Conservation (phyloP, 257 asterid species). For the Solanum boliviense region DNA sequence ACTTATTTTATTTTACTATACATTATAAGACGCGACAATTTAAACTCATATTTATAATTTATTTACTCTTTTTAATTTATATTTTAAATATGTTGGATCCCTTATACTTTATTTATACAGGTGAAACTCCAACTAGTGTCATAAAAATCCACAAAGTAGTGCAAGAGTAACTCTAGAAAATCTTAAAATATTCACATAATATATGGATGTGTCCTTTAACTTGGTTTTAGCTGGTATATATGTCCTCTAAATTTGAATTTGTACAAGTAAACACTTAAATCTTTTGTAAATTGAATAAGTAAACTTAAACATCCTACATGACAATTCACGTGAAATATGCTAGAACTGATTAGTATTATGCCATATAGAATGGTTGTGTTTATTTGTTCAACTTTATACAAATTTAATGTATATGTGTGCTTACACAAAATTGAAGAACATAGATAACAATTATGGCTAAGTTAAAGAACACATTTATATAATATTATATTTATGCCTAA, state of each 20-base stretch:
- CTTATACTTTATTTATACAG: too few relatives aligned
- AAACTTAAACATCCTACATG: accelerated
- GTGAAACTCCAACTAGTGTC: neutral
- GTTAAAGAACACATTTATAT: too few relatives aligned
- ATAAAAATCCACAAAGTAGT: neutral
- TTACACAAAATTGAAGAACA: neutral
- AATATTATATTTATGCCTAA: neutral
- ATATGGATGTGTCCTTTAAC: accelerated
- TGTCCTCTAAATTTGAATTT: neutral
- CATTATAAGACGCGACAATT: too few relatives aligned
- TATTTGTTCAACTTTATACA: neutral
- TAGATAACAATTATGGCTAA: accelerated
- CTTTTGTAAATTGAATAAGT: too few relatives aligned
- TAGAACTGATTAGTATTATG: neutral
- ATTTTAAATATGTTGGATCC: neutral
- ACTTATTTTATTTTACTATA: too few relatives aligned
- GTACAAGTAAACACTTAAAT: too few relatives aligned
- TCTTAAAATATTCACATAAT: too few relatives aligned
- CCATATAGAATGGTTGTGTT: accelerated
- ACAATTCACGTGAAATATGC: neutral
- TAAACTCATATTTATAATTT: neutral
- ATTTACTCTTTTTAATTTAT: neutral
- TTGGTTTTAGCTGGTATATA: accelerated
- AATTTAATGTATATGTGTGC: neutral
- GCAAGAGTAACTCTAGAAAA: neutral